Base-by-base conservation (phyloP, 2,329 filamentous ascomycete species). In the Helotiales sp. region DNA sequence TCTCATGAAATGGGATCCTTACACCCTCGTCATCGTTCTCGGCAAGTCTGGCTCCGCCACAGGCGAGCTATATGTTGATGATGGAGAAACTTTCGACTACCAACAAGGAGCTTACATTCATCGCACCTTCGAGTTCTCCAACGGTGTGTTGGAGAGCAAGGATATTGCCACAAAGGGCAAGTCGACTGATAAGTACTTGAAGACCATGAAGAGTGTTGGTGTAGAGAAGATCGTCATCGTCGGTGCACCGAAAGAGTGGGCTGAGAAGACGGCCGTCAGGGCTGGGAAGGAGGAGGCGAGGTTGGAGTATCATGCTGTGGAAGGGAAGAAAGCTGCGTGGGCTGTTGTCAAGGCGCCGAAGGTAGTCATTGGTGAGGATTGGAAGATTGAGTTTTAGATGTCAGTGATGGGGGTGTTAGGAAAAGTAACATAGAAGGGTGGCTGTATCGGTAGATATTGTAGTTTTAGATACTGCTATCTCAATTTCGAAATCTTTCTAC, bases 1-100 rank as follows among this genome's bases (percentile, higher is more conserved):
- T 19, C 80, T 97, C 46, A 98, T 98, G 95, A 89, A 85, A 68
- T 96, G 87, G 74, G 95, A 99, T 72, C 93, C 96, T 38, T 96
- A 96, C 77, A 99, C 95, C 0, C 83, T 99, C 1, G 87, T 99
- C 2, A 80, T 98, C 2, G 83, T 84, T 0, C 78, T 96, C 15
- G 79, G 84, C 65, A 83, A 85, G 64, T 79, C 83, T 30, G 86
- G 88, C 53, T 84, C 87, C 67, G 91, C 93, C 0, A 83, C 88
- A 48, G 95, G 95, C 27, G 87, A 89, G 49, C 77, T 99, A 7
- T 99, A 99, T 70, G 79, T 91, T 29, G 95, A 99, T 70, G 95
- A 99, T 65, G 95, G 95, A 48, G 93, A 98, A 74, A 90, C 89
- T 0, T 99, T 93, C 66, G 91, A 96, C 55, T 92, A 90, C 70